These are phyloP conservation scores for Macrotyloma uniflorum DNA, from an alignment of 306 rosid genomes.

Conservation along the genomic window DNA sequence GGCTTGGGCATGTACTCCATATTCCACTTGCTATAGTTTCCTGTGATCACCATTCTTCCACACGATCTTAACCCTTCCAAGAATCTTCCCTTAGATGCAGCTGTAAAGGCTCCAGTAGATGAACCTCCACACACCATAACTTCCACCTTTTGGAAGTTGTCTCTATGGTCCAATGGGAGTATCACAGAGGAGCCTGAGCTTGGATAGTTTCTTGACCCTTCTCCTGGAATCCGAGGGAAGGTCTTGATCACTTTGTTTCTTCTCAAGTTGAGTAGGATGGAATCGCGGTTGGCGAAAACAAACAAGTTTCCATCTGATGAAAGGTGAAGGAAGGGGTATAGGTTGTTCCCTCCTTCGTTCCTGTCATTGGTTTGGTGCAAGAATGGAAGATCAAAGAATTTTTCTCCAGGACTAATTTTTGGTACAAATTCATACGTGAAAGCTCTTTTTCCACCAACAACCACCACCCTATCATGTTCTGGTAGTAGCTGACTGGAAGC, in stretches of 20 bases:
- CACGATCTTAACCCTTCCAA: constrained; percentile 65
- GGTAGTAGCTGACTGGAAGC: constrained; percentile 65
- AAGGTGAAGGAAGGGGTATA: constrained; percentile 84
- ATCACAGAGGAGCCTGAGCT: constrained; percentile 80
- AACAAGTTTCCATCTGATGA: constrained; percentile 77
- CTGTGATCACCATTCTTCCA: constrained; percentile 86
- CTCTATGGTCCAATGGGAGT: constrained; percentile 69
- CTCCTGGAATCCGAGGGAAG: constrained; percentile 74
- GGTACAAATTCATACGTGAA: constrained; percentile 74
- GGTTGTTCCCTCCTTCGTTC: constrained; percentile 55
- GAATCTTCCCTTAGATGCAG: constrained; percentile 50
- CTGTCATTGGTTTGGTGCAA: constrained; percentile 55
- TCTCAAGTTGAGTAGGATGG: constrained; percentile 61
- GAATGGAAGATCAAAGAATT: constrained; percentile 61
- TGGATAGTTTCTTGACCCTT: constrained; percentile 75
- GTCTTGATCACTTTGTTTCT: constrained; percentile 60
- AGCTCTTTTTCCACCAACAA: constrained; percentile 75
- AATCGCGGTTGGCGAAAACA: constrained; percentile 74
- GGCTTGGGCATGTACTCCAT: constrained; percentile 86
- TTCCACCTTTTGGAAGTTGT: constrained; percentile 56
- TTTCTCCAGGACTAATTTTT: constrained; percentile 43
- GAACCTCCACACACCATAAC: constrained; percentile 90
- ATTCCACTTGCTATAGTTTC: constrained; percentile 58
- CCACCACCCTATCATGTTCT: constrained; percentile 54
- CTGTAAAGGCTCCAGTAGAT: constrained; percentile 59